These are phyloP conservation scores for Pseudopithomyces chartarum DNA, from an alignment of 2,329 filamentous ascomycete genomes.

Conservation along the genomic window DNA sequence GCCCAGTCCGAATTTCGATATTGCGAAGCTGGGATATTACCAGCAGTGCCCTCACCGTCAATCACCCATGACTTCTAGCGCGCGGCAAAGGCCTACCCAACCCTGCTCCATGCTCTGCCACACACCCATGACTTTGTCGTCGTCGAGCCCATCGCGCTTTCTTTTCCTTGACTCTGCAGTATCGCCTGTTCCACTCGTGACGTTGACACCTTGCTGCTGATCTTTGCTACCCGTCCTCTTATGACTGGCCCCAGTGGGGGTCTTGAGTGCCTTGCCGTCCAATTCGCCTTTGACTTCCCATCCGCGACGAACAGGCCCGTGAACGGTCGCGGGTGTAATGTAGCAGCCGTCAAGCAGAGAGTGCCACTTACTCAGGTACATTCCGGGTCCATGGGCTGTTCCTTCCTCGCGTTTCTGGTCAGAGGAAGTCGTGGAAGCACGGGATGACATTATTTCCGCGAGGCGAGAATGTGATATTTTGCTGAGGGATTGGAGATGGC, in stretches of 20 bases:
- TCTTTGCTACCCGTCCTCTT: slow-evolving; percentile 17
- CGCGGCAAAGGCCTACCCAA: slow-evolving; percentile 40
- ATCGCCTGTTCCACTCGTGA: slow-evolving; percentile 34
- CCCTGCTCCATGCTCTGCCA: slow-evolving; percentile 39
- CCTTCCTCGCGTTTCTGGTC: slow-evolving; percentile 17
- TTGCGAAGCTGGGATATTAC: too few relatives aligned
- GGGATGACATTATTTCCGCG: slow-evolving; percentile 57
- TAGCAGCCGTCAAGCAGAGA: slow-evolving; percentile 70
- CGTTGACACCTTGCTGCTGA: slow-evolving; percentile 10
- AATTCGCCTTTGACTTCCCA: slow-evolving; percentile 45
- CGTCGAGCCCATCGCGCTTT: slow-evolving; percentile 37
- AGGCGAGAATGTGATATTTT: slow-evolving; percentile 60
- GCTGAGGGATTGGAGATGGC: slow-evolving; percentile 64
- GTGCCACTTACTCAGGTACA: slow-evolving; percentile 76
- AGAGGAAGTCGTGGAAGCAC: slow-evolving; percentile 6
- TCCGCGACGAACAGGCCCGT: slow-evolving; percentile 58
- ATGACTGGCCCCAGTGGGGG: slow-evolving; percentile 17
- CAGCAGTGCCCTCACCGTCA: neutral
- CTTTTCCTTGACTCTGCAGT: slow-evolving; percentile 32
- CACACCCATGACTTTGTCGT: slow-evolving; percentile 32
- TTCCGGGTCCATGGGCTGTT: slow-evolving; percentile 67
- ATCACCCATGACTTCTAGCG: slow-evolving; percentile 41
- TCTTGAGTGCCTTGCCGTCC: slow-evolving; percentile 41
- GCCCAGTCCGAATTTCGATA: too few relatives aligned
- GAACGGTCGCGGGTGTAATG: slow-evolving; percentile 64